Evolutionary conservation across 441 rosid genomes (phyloP), one percentile per base, ranked within the genome.

Genomic region (Arabidopsis lyrata): DNA sequence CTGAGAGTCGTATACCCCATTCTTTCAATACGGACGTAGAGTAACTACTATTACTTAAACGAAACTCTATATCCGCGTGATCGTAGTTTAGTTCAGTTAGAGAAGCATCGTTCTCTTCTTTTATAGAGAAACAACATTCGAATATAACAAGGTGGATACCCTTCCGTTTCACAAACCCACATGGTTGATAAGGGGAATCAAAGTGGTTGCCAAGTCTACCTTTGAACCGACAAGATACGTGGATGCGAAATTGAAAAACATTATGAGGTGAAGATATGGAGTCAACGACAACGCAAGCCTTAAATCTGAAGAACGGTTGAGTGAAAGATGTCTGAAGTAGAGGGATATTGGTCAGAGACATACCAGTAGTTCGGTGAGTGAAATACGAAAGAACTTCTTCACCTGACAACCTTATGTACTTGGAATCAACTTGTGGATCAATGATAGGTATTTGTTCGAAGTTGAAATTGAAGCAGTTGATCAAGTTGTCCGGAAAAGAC

Each of bases 51-150:
- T 18, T 6, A 15, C 5, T 18, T 11, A 39, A 0, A 24, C 22
- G 29, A 53, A 68, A 16, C 14, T 54, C 41, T 16, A 68, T 12
- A 41, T 54, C 72, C 52, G 39, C 14, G 0, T 67, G 31, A 15
- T 67, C 72, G 2, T 41, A 53, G 8, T 8, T 34, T 14, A 62
- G 5, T 1, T 29, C 18, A 54, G 4, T 2, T 3, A 13, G 35
- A 29, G 59, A 29, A 29, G 38, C 36, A 29, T 22, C 27, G 3
- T 54, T 29, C 0, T 27, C 62, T 5, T 56, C 8, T 7, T 32
- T 34, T 34, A 56, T n/a, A 56, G 53, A 22, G 24, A 16, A 16
- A 48, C 12, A 8, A 3, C 53, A 58, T 2, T 58, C 45, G 10
- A 16, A 58, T 58, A 58, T 12, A 57, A 35, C 5, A 34, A 34